A percentile compares a stretch with the other conserved stretches of the same genome.
phyloP scores from a whole-genome alignment of 192 early-diverging fungal species.

The Rhizoclosmatium globosum region DNA sequence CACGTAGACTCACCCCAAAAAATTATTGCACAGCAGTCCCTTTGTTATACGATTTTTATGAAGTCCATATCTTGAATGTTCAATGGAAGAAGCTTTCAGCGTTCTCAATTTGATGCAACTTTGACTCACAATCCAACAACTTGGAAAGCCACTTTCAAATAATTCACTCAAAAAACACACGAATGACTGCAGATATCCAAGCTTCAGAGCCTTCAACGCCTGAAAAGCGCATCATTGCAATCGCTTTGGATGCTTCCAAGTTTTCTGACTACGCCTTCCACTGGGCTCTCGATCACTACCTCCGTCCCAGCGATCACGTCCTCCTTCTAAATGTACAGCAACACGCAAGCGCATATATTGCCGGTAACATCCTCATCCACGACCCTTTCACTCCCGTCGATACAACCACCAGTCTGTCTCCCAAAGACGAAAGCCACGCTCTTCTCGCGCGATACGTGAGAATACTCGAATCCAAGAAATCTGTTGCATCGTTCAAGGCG shows the following conservation, averaged over 20 bases:
- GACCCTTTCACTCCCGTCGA: slow-evolving; percentile 45
- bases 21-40: too few relatives aligned
- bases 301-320: slow-evolving; percentile 15
- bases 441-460: background rate
- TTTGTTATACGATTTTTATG: too few relatives aligned
- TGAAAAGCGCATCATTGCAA: background rate
- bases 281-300: slow-evolving; percentile 20
- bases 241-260: slow-evolving; percentile 28
- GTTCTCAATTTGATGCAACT: too few relatives aligned
- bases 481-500: background rate
- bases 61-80: too few relatives aligned
- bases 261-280: slow-evolving; percentile 18
- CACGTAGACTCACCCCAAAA: too few relatives aligned
- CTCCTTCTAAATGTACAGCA: slow-evolving; percentile 12
- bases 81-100: too few relatives aligned
- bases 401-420: background rate
- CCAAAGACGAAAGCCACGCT: background rate
- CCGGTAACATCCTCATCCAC: slow-evolving; percentile 25
- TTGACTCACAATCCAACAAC: too few relatives aligned
- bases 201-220: too few relatives aligned
- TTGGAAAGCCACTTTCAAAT: too few relatives aligned
- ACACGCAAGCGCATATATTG: background rate
- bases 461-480: background rate
- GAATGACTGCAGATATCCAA: too few relatives aligned
- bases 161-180: too few relatives aligned